Base-by-base conservation (phyloP, 2,329 filamentous ascomycete species). In the Cladosporium sp. region DNA sequence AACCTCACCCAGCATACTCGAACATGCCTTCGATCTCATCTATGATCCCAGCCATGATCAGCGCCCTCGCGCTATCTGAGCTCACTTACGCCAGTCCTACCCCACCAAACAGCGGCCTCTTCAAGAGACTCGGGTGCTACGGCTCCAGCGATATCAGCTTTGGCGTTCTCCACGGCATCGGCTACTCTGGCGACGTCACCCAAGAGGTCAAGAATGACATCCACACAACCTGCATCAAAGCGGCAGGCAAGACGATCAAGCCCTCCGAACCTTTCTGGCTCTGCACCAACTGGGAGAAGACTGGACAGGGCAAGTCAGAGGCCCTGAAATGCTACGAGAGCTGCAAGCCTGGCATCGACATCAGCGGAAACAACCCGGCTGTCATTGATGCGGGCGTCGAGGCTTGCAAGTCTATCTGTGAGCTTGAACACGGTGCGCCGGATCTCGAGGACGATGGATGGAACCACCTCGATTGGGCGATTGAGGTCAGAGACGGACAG, bases 201-300 rank as follows among this genome's bases (percentile, higher is more conserved):
- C 32, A 50, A 50, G 47, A 50, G 37, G 34, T 50, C 47, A 50
- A 50, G 17, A 37, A 50, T 19, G 47, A 50, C 47, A 50, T 50
- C 19, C 47, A 50, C 47, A n/a, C 47, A 25, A 50, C 47, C 20
- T 50, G 47, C 47, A 50, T 19, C 19, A 37, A 36, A 37, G 47
- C 34, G 24, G 47, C 47, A 50, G 47, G 47, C 47, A 50, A 50
- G 47, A 50, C 47, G 20, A 50, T 50, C 47, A 50, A 50, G 47
- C 32, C 47, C 4, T 13, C 5, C 47, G 47, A 50, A 22, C 47
- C 47, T 25, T 50, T 50, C 47, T 50, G 47, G 47, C 47, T 37
- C 32, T 50, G 47, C 47, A 50, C 47, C 4, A 50, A 50, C 32
- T 50, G 47, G 47, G 47, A 50, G 34, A 50, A 50, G 47, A 50